Evolutionary conservation across 169 alveolate genomes (phyloP), one percentile per base, ranked within the genome.

Genomic region (Plasmodium gaboni): DNA sequence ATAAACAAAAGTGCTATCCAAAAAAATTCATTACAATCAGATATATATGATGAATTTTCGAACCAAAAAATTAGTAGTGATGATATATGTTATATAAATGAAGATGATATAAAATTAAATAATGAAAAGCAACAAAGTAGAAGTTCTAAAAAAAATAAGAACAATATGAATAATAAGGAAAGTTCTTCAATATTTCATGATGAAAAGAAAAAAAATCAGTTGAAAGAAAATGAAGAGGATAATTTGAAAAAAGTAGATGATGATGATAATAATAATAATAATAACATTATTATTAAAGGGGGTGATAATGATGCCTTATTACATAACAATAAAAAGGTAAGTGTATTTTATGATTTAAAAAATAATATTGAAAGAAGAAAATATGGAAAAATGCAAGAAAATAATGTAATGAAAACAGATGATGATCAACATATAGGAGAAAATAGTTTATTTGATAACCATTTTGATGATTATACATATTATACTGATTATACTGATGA

Each of bases 191-290:
- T 9, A 4, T 5, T 38, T 38, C 46, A 50, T 17, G 73, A 65
- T 8, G 76, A 72, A 64, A 91, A 63, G 68, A 63, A 48, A 26
- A 70, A 42, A 50, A 44, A 44, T 13, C 74, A 87, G 15, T 42
- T 15, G 13, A 59, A 12, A 65, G 72, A 72, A 57, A 73, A 22
- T 50, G 61, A 38, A 38, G 46, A 67, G 17, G 73, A 72, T 74
- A 88, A 87, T 6, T 51, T 53, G 38, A 92, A 76, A 50, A 92
- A 83, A 46, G 78, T 46, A 38, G 89, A 88, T 42, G 57, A 91
- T 17, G 78, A 89, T 32, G 24, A 69, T 60, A 15, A 48, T 7
- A 48, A 48, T 9, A 48, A 7, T 48, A 48, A 50, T 73, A 24
- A 48, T 57, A 90, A 87, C 63, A 72, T 22, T 68, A 61, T 9